Evolutionary conservation across 129 eudicot species (phyloP), one percentile per base, ranked within the genome.

Genomic region (Flaveria ramosissima): DNA sequence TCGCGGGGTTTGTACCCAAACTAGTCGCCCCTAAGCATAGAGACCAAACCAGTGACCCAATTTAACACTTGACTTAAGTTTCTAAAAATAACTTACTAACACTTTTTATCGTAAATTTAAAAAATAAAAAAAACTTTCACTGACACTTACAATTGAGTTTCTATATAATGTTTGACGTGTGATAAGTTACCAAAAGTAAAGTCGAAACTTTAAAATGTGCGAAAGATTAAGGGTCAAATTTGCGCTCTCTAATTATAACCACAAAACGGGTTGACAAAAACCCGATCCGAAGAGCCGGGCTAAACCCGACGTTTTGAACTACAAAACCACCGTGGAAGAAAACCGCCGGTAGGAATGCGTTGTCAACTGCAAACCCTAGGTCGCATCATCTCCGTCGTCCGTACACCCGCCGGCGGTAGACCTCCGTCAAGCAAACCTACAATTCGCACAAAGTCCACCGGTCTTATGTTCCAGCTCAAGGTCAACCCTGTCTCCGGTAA

Each of bases 401-500:
- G 68, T 52, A 59, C 81, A 26, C 71, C 48, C 20, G 17, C 71
- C 71, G 61, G 61, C 46, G 70, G 70, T 45, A 6, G 26, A 0
- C 80, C 41, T 66, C 73, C 23, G 45, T 55, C 26, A 21, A 61
- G 50, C 55, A 70, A 78, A 48, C 52, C 78, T 23, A 23, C 26
- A 23, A 23, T 23, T 23, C 26, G 26, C 23, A 45, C 66, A 71
- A 79, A 27, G 14, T 78, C 85, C 60, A 73, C 78, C 20, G 84
- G 86, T 45, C 85, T 89, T 42, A 87, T 90, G 82, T 92, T 92
- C 79, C 98, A 92, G 84, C 92, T 92, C 26, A 85, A 85, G 80
- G 70, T 77, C 78, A 88, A 92, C 71, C 94, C 96, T 9, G 82
- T 92, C 55, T 79, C 96, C 47, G 98, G 98, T n/a, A 85, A 86